Base-by-base conservation (phyloP, 2,329 filamentous ascomycete species). In the Aspergillus oerlinghausenensis region DNA sequence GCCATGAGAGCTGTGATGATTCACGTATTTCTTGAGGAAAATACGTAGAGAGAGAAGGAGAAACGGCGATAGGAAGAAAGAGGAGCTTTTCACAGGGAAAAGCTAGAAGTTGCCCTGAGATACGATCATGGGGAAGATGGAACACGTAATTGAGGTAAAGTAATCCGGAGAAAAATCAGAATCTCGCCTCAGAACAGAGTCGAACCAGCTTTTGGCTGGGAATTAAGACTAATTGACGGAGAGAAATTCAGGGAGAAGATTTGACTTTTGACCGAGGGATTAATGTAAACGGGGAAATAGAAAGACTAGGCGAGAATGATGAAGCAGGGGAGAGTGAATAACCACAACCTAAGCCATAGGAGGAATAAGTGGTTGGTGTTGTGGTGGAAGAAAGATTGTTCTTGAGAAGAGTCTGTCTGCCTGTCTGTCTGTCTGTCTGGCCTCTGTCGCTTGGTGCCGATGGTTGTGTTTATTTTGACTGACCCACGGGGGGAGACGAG, bases 391-490 rank as follows among this genome's bases (percentile, higher is more conserved):
- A 11, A 35, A 11, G 32, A 35, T 45, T 21, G n/a, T 43, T 21
- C 40, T 21, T 19, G 10, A 19, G 40, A 3, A 43, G 40, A 19
- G 40, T 43, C 40, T 21, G 42, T 45, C 42, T 35, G 21, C 3
- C 21, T 23, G 21, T 23, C 21, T 23, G 21, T n/a, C n/a, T n/a
- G 29, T 32, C 29, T 32, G 4, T 43, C 40, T 43, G 35, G 35
- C 53, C 52, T 55, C 57, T 58, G 57, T 65, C 64, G 64, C 64
- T 65, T 64, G 58, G 49, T 57, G 54, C 56, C 55, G 60, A 51
- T 54, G 6, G 50, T 49, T 62, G 58, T 66, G 63, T 71, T 72
- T 73, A 69, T 73, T 73, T 69, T 70, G 71, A 68, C 64, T 70
- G 71, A 68, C 64, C 65, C 67, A 67, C 67, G 62, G 59, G 14